These are phyloP conservation scores for Hypsizygus ulmarius DNA, from an alignment of 1,284 basidiomycete species.

Conservation along the genomic window DNA sequence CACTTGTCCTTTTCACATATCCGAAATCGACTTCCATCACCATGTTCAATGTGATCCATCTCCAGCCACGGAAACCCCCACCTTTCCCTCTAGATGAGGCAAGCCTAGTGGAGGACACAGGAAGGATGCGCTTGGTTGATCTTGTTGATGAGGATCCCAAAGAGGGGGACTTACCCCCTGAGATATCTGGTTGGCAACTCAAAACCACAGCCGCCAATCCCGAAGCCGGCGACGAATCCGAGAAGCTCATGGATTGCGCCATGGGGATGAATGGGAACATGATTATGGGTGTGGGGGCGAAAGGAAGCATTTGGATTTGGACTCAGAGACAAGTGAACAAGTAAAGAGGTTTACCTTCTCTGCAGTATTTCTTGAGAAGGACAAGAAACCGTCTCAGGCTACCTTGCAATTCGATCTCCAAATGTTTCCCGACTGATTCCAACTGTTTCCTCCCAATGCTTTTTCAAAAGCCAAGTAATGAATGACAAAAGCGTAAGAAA, in stretches of 20 bases:
- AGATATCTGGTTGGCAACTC: constrained; percentile 15
- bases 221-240: constrained; percentile 6
- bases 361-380: too few species aligned
- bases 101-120: constrained; percentile 18
- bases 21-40: constrained; percentile 41
- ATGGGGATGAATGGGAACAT: constrained; percentile 43
- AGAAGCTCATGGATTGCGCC: constrained; percentile 33
- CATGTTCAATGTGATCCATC: constrained; percentile 47
- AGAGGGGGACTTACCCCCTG: constrained; percentile 5
- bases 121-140: constrained; percentile 19
- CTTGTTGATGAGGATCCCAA: constrained; percentile 2
- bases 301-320: constrained; percentile 43
- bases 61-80: constrained; percentile 32
- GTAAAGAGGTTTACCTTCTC: neutral
- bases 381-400: too few species aligned
- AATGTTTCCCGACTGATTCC: neutral
- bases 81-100: constrained; percentile 25
- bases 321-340: constrained; percentile 4
- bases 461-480: constrained; percentile 3
- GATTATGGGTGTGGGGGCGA: constrained; percentile 39
- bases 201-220: neutral
- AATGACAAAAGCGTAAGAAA: constrained; percentile 12
- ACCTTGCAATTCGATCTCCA: too few species aligned
- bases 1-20: constrained; percentile 43
- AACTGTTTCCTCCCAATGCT: constrained; percentile 1